Percentiles rank a stretch among this genome's conserved stretches.
These are phyloP conservation scores for Fraxinus angustifolia DNA, from an alignment of 305 asterid species.

Conservation along the genomic window DNA sequence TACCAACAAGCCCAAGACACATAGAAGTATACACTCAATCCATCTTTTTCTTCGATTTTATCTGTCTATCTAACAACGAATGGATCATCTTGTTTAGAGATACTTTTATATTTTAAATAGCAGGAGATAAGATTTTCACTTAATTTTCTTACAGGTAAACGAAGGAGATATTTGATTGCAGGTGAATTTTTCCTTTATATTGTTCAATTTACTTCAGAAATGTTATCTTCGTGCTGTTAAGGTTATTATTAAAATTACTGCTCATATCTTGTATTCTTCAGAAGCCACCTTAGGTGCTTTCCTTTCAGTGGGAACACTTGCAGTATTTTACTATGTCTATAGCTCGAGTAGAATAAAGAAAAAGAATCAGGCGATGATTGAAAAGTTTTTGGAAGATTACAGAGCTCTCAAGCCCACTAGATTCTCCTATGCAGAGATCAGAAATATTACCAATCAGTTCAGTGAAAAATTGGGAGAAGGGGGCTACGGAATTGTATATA, in stretches of 20 bases:
- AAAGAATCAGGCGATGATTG: slow-evolving; percentile 9
- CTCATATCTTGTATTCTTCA: neutral
- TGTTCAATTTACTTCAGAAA: neutral
- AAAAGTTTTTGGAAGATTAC: slow-evolving; percentile 24
- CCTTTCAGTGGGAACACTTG: neutral
- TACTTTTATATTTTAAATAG: neutral
- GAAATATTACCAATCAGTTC: slow-evolving; percentile 10
- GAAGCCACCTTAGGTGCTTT: slow-evolving; percentile 25
- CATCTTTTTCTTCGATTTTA: neutral
- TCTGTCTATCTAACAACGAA: neutral
- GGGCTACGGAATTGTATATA: slow-evolving; percentile 8
- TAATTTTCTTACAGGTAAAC: neutral
- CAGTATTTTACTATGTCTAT: neutral
- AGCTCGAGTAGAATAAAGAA: slow-evolving; percentile 10
- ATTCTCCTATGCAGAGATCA: slow-evolving; percentile 22
- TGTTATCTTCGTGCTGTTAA: neutral
- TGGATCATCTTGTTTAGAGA: neutral
- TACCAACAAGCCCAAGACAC: neutral
- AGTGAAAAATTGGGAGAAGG: slow-evolving; percentile 27
- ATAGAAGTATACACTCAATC: neutral
- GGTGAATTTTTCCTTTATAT: slow-evolving; percentile 7
- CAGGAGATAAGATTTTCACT: neutral
- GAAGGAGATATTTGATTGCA: neutral
- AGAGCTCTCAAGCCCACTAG: slow-evolving; percentile 23
- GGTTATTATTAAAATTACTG: neutral